Percentiles rank a stretch among this genome's conserved stretches.
These are phyloP conservation scores for Quillaja saponaria DNA, from an alignment of 306 rosid species.

Conservation along the genomic window DNA sequence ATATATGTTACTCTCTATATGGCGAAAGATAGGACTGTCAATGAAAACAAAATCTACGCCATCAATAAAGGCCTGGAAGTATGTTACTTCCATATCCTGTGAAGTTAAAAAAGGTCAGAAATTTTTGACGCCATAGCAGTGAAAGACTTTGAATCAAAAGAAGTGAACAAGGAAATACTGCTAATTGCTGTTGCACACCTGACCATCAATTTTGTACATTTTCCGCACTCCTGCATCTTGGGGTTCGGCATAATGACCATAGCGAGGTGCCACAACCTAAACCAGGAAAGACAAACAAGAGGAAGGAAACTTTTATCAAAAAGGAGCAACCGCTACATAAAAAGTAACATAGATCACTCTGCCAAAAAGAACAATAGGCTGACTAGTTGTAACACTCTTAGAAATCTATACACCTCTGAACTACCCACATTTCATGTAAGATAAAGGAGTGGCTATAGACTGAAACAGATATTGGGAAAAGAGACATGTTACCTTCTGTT, in stretches of 20 bases:
- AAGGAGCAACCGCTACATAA: slow-evolving; percentile 2
- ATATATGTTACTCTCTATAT: slow-evolving; percentile 59
- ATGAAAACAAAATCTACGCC: slow-evolving; percentile 90
- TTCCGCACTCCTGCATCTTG: slow-evolving; percentile 62
- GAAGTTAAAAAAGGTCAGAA: slow-evolving; percentile 27
- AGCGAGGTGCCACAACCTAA: slow-evolving; percentile 80
- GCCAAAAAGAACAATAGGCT: slow-evolving; percentile 7
- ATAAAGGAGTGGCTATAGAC: not conserved
- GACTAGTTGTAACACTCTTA: not conserved
- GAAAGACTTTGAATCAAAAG: not conserved
- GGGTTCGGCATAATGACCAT: slow-evolving; percentile 65
- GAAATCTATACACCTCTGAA: not conserved
- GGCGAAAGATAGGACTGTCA: slow-evolving; percentile 55
- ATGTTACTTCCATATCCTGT: slow-evolving; percentile 81
- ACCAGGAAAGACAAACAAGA: slow-evolving; percentile 28
- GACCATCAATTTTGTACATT: slow-evolving; percentile 68
- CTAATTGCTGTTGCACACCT: slow-evolving; percentile 55
- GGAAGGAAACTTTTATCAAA: slow-evolving; percentile 9
- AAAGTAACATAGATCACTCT: not conserved
- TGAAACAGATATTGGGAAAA: not conserved
- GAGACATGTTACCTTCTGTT: no score
- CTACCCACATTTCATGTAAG: slow-evolving; percentile 6
- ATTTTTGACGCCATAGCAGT: slow-evolving; percentile 25
- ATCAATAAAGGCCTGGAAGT: slow-evolving; percentile 73
- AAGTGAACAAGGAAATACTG: not conserved